Evolutionary conservation across 1,139 yeast species (phyloP), one percentile per base, ranked within the genome.

Genomic region (Pichia sp.): DNA sequence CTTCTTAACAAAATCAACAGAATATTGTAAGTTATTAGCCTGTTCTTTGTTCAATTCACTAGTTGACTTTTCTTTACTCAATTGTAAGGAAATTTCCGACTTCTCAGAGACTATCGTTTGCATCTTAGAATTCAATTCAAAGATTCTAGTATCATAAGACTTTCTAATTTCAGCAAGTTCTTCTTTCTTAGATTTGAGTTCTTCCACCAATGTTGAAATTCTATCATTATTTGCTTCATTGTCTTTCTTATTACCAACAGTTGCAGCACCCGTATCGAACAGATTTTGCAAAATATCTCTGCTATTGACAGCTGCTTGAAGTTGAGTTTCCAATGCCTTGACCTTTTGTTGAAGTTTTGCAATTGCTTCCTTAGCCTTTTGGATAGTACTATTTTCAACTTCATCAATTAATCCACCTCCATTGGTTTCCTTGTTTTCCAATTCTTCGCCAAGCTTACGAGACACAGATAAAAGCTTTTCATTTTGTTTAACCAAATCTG

Each of bases 401-500:
- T 51, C 58, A 55, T 85, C 94, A 44, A 75, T 76, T 10, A 84
- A 72, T 1, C 85, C 86, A 11, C 73, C 70, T n/a, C 77, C 73
- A 58, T 82, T 88, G 15, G 54, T 55, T 53, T 81, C 83, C 45
- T 73, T 72, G 38, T 62, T 61, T 60, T 91, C 97, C 54, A 90
- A 71, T 58, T 79, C 77, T 40, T 75, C 72, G 11, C 93, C 91
- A 30, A 91, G 71, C 45, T 78, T 79, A 52, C 97, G 74, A 0
- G 86, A 80, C 2, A 85, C 78, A 34, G 73, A 69, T 28, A 90
- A 67, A 35, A 91, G 72, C 46, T 86, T 85, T 55, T 83, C 81
- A 62, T 93, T 93, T 63, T 81, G 85, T 50, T 76, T 70, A 59
- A 88, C 86, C 46, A 91, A 70, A 46, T 87, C 96, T 22, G 76